phyloP scores from a whole-genome alignment of 2,329 filamentous ascomycete genomes.

The Hypocreales sp. region DNA sequence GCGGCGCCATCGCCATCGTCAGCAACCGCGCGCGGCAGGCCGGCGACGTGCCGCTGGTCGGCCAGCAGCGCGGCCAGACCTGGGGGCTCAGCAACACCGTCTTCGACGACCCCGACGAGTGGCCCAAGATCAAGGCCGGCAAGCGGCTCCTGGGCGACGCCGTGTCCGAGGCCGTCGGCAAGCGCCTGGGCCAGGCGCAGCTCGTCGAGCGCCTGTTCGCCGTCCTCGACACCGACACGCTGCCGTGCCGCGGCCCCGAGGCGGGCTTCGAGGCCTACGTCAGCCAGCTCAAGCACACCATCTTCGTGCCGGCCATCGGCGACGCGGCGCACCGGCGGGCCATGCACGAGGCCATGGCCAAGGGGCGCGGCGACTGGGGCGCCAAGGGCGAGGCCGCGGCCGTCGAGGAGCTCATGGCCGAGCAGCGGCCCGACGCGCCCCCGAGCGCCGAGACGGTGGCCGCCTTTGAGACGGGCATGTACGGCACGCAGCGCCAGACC shows the following conservation, averaged over 20 bases:
- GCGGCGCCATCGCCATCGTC: conserved; percentile 42
- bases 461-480: conserved; percentile 41
- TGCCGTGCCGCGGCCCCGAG: conserved; percentile 25
- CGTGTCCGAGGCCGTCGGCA: conserved; percentile 22
- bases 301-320: conserved; percentile 46
- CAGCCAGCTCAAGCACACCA: conserved; percentile 37
- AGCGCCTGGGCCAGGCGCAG: conserved; percentile 25
- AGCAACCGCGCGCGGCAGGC: conserved; percentile 41
- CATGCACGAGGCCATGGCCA: conserved; percentile 25
- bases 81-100: conserved; percentile 49
- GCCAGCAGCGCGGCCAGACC: conserved; percentile 30
- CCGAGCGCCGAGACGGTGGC: conserved; percentile 10
- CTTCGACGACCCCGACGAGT: conserved; percentile 34
- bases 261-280: conserved; percentile 38
- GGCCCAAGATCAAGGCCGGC: conserved; percentile 46
- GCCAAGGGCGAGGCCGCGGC: conserved; percentile 19
- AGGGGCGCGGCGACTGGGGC: conserved; percentile 21
- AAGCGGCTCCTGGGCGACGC: conserved; percentile 26
- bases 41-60: conserved; percentile 42
- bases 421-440: conserved; percentile 21
- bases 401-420: conserved; percentile 18
- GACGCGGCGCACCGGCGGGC: conserved; percentile 26
- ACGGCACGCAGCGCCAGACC: conserved; percentile 51
- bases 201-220: conserved; percentile 35
- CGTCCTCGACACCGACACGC: conserved; percentile 40